These are phyloP conservation scores for Botryotinia narcissicola DNA, from an alignment of 2,329 filamentous ascomycete species.

Conservation along the genomic window DNA sequence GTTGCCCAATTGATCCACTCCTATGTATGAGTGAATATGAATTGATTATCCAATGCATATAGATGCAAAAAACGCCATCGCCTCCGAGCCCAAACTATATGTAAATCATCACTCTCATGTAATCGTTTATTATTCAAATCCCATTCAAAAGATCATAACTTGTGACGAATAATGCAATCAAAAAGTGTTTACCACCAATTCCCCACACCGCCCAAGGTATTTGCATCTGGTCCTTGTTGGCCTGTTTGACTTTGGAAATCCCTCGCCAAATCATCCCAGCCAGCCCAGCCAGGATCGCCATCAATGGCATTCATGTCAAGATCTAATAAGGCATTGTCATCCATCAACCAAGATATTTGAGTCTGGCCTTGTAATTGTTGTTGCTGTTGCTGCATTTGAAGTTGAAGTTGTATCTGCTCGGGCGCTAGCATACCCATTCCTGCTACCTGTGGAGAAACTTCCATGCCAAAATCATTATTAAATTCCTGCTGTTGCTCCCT, in stretches of 20 bases:
- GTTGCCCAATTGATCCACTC: neutral
- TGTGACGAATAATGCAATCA: neutral
- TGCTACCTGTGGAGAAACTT: constrained; percentile 29
- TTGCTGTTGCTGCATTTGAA: constrained; percentile 30
- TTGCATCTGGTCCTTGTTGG: constrained; percentile 20
- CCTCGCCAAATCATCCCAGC: constrained; percentile 40
- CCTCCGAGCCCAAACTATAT: neutral
- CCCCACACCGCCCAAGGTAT: constrained; percentile 31
- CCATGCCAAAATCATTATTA: constrained; percentile 5
- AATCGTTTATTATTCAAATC: neutral
- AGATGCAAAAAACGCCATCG: neutral
- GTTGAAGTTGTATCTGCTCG: constrained; percentile 30
- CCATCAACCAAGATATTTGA: constrained; percentile 31
- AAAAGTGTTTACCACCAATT: constrained; percentile 33
- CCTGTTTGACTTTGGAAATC: constrained; percentile 35
- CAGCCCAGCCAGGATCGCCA: constrained; percentile 36
- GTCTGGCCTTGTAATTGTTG: constrained; percentile 20
- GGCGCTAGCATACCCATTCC: constrained; percentile 31
- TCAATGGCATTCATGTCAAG: constrained; percentile 35
- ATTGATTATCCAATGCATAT: neutral
- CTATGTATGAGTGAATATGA: neutral
- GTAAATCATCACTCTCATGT: neutral
- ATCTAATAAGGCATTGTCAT: constrained; percentile 31
- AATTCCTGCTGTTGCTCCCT: neutral
- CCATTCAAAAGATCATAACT: neutral